Percentiles rank a stretch among this genome's conserved stretches.
Evolutionary conservation across 2,329 filamentous ascomycete genomes (phyloP).

Genomic region (Ramichloridium luteum): DNA sequence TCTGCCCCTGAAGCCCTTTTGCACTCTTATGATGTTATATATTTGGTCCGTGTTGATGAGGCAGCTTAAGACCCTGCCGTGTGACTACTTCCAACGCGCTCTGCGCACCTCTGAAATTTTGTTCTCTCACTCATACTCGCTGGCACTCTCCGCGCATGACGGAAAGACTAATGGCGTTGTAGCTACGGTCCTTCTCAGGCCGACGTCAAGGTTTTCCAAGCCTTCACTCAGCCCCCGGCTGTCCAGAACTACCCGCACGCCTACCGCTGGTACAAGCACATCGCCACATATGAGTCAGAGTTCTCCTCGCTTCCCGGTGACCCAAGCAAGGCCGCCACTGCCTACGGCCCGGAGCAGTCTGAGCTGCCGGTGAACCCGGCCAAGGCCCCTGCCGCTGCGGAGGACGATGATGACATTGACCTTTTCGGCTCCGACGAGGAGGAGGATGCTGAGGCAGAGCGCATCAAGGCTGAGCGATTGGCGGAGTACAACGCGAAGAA

Average conservation of each 20-base stretch:
- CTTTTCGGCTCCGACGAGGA: conserved; percentile 91
- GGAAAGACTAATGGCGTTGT: no score
- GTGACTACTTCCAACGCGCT: conserved; percentile 67
- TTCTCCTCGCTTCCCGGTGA: conserved; percentile 86
- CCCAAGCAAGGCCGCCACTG: conserved; percentile 73
- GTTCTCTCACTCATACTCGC: conserved; percentile 5
- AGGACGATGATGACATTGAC: conserved; percentile 77
- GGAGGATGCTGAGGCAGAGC: conserved; percentile 77
- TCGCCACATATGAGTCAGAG: conserved; percentile 82
- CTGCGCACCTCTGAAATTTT: conserved; percentile 60
- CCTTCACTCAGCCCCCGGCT: conserved; percentile 61
- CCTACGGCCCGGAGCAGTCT: conserved; percentile 75
- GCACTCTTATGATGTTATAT: conserved; percentile 56
- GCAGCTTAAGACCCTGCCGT: conserved; percentile 79
- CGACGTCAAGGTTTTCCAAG: conserved; percentile 93
- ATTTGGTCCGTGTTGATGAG: conserved; percentile 95
- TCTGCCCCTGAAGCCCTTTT: conserved; percentile 8
- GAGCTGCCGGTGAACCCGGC: conserved; percentile 75
- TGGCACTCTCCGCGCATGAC: conserved; percentile 9
- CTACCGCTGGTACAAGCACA: conserved; percentile 98
- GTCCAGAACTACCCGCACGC: conserved; percentile 83
- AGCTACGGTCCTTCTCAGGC: conserved; percentile 72
- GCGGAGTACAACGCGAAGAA: conserved; percentile 96
- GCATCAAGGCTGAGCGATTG: conserved; percentile 76
- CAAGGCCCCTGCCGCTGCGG: conserved; percentile 54